Base-by-base conservation (phyloP, 1,139 yeast species). In the Maudiozyma humilis region DNA sequence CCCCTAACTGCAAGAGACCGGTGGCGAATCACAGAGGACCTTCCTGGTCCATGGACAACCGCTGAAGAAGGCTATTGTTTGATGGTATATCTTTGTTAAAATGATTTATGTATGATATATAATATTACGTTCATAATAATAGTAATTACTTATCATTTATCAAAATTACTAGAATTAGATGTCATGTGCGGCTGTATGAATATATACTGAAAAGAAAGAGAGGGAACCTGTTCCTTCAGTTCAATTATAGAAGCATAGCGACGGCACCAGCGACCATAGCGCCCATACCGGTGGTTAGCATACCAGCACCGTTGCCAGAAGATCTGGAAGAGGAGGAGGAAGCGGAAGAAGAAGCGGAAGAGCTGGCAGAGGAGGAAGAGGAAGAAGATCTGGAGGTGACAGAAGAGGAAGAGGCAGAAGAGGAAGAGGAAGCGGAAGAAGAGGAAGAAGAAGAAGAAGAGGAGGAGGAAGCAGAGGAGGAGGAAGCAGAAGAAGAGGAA, bases 251-350 rank as follows among this genome's bases (percentile, higher is more conserved):
- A 44, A 51, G 44, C 42, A 51, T 44, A 38, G 53, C 55, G 20
- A 45, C 47, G 39, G 52, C 50, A 48, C 52, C 53, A 20, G 47
- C 49, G 19, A 44, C 44, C 32, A 39, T 47, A 33, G 51, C 47
- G 45, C 54, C 54, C 43, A 51, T 44, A 44, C 52, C 53, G 25
- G 51, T 43, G 38, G 41, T 27, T 23, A 41, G 42, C 31, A 37
- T 31, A 33, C 42, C 47, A 29, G 50, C 44, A 31, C 39, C 45
- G 27, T 35, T 35, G 14, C 14, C 6, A 19, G 34, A 18, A 8
- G n/a, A 13, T 31, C 14, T n/a, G 29, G 34, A 18, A 8, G n/a
- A 13, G 32, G 46, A 6, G 8, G 6, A 31, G 25, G 49, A 38
- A 15, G 45, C 23, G 25, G 45, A 16, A n/a, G 40, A 17, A 14